A percentile compares a stretch with the other conserved stretches of the same genome.
Conservation (phyloP, 2,329 filamentous ascomycete genomes). For the Trichoderma brevicompactum region DNA sequence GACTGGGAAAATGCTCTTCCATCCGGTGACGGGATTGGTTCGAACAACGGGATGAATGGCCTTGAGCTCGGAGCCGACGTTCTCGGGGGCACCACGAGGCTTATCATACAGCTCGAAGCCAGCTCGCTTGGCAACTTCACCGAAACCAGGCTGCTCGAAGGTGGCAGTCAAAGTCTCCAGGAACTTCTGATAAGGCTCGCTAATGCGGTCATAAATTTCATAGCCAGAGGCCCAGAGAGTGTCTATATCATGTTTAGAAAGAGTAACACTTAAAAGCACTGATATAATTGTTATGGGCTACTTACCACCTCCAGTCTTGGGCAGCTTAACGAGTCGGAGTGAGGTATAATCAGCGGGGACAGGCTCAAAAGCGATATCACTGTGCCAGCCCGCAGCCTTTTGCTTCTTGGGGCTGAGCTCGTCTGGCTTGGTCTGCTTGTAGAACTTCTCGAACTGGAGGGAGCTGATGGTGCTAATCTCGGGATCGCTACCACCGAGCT, state of each 20-base stretch:
- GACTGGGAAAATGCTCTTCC: slow-evolving; percentile 59
- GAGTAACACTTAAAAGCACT: neutral
- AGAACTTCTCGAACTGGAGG: slow-evolving; percentile 56
- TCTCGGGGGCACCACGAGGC: slow-evolving; percentile 55
- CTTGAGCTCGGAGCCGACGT: slow-evolving; percentile 52
- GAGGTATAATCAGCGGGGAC: slow-evolving; percentile 66
- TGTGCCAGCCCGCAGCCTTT: slow-evolving; percentile 59
- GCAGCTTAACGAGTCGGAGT: slow-evolving; percentile 58
- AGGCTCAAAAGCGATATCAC: slow-evolving; percentile 68
- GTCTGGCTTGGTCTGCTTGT: slow-evolving; percentile 35
- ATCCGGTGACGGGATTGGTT: slow-evolving; percentile 62
- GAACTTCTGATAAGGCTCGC: slow-evolving; percentile 59
- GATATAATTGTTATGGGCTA: neutral
- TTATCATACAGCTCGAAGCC: slow-evolving; percentile 52
- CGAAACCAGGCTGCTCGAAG: slow-evolving; percentile 56
- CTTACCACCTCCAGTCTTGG: slow-evolving; percentile 58
- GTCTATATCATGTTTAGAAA: slow-evolving; percentile 41
- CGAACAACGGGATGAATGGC: slow-evolving; percentile 60
- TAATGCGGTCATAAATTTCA: slow-evolving; percentile 68
- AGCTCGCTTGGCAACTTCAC: slow-evolving; percentile 50
- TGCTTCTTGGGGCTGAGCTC: slow-evolving; percentile 47
- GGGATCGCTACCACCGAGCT: slow-evolving; percentile 59
- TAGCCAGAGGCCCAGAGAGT: slow-evolving; percentile 72
- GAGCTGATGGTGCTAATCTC: slow-evolving; percentile 69
- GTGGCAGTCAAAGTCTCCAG: slow-evolving; percentile 63